Conservation (phyloP, 176 grass and related monocot genomes). For the Musa schizocarpa region DNA sequence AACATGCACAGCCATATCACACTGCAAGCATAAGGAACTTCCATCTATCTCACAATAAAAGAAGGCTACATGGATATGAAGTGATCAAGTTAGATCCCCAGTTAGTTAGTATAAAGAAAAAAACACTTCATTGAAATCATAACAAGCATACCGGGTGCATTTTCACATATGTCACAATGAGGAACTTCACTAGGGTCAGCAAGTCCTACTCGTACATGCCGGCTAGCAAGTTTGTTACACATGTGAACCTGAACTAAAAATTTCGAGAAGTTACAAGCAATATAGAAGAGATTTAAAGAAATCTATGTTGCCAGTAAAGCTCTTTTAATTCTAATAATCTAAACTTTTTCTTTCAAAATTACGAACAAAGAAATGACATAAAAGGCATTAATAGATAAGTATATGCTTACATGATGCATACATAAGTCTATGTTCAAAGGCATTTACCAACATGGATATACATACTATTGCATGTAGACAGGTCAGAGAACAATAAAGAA, state of each 20-base stretch:
- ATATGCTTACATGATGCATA: too few species aligned
- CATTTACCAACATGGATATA: too few species aligned
- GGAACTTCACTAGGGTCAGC: conserved; percentile 72
- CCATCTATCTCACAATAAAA: conserved; percentile 99
- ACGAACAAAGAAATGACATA: too few species aligned
- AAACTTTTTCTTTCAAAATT: too few species aligned
- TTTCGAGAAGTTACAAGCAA: neutral
- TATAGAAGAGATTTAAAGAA: neutral
- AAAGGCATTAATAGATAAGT: too few species aligned
- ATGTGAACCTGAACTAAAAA: conserved; percentile 71
- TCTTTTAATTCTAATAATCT: too few species aligned
- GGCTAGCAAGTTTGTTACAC: conserved; percentile 99
- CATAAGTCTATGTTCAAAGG: too few species aligned
- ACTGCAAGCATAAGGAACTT: conserved; percentile 82
- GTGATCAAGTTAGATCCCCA: neutral
- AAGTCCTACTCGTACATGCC: conserved; percentile 99
- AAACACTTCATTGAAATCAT: neutral
- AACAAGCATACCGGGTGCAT: conserved; percentile 52
- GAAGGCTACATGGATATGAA: conserved; percentile 59
- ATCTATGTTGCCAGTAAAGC: too few species aligned
- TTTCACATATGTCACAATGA: conserved; percentile 97
- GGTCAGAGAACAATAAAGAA: too few species aligned
- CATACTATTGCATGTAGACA: too few species aligned
- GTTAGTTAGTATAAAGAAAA: neutral
- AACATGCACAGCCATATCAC: conserved; percentile 98